These are phyloP conservation scores for Lipomyces japonicus DNA, from an alignment of 805 yeast species.

Conservation along the genomic window DNA sequence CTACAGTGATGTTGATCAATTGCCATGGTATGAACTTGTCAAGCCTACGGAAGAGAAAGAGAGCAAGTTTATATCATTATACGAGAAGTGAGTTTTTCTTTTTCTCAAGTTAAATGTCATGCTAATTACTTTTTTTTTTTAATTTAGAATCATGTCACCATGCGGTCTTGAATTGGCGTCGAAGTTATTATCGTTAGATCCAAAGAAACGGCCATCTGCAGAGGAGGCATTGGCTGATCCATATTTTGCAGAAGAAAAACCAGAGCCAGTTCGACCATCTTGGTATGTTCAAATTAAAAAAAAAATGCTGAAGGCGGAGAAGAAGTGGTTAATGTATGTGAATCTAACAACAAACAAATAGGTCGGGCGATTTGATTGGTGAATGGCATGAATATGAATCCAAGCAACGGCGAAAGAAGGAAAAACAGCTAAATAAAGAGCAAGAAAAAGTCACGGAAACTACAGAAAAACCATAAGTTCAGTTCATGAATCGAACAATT, in stretches of 20 bases:
- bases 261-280: constrained; percentile 53
- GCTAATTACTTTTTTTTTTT: neutral
- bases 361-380: constrained; percentile 55
- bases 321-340: neutral
- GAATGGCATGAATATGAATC: constrained; percentile 99
- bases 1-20: constrained; percentile 74
- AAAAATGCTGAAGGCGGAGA: too few relatives aligned
- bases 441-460: constrained; percentile 30
- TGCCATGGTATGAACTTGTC: constrained; percentile 92
- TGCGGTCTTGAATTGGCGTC: constrained; percentile 59
- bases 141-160: constrained; percentile 13
- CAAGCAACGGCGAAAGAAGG: constrained; percentile 55
- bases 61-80: constrained; percentile 43
- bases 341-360: neutral
- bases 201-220: constrained; percentile 63
- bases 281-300: constrained; percentile 12
- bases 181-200: constrained; percentile 64
- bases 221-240: constrained; percentile 61
- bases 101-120: neutral
- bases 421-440: constrained; percentile 10
- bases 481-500: too few relatives aligned
- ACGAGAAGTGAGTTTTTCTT: constrained; percentile 37
- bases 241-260: constrained; percentile 70
- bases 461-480: too few relatives aligned
- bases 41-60: constrained; percentile 48